Evolutionary conservation across 768 basidiomycete genomes (phyloP).

Genomic region (Lactarius psammicola): DNA sequence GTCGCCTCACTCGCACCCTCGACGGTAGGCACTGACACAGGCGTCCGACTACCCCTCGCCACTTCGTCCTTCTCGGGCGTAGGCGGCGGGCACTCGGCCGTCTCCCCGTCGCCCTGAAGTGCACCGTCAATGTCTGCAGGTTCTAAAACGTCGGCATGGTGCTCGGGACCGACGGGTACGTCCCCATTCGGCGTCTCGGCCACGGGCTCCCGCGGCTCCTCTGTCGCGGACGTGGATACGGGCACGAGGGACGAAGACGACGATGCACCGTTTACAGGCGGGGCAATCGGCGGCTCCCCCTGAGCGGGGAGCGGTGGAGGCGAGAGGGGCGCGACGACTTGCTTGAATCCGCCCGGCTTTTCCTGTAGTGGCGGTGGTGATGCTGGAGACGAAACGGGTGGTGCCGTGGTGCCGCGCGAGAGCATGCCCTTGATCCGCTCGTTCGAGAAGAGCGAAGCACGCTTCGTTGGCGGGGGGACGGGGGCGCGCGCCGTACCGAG

Average conservation of each 20-base stretch:
- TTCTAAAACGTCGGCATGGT: not conserved
- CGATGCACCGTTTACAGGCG: constrained; percentile 6
- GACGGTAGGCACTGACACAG: not conserved
- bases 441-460: constrained; percentile 32
- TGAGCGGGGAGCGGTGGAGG: constrained; percentile 11
- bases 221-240: not conserved
- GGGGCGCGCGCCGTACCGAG: constrained; percentile 16
- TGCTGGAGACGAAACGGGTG: not conserved
- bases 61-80: constrained; percentile 15
- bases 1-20: constrained; percentile 7
- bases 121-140: not conserved
- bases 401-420: constrained; percentile 24
- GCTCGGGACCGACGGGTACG: not conserved
- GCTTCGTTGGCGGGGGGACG: constrained; percentile 7
- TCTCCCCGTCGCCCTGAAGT: not conserved
- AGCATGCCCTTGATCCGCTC: constrained; percentile 42
- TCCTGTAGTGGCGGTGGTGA: not conserved
- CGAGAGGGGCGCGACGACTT: constrained; percentile 31
- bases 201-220: too few relatives aligned
- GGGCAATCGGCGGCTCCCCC: constrained; percentile 1
- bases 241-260: constrained; percentile 1
- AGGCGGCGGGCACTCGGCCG: not conserved
- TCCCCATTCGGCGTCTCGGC: constrained; percentile 1
- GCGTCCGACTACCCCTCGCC: not conserved
- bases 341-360: constrained; percentile 32